phyloP scores from a whole-genome alignment of 176 grass and related monocot species.

The Zoysia japonica region DNA sequence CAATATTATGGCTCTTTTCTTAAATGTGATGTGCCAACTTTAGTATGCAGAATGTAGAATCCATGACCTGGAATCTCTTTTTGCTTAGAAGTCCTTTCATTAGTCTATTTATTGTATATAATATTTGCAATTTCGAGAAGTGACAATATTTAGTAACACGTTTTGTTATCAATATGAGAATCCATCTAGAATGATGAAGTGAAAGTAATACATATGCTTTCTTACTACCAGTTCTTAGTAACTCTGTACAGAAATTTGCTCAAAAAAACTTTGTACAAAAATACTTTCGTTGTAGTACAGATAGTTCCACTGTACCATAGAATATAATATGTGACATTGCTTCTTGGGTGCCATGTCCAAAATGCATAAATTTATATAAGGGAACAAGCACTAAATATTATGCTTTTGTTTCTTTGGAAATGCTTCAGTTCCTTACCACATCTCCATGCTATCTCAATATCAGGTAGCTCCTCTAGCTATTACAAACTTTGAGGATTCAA shows the following conservation, averaged over 20 bases:
- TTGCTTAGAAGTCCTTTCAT: not conserved
- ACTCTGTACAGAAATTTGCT: too few relatives aligned
- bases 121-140: not conserved
- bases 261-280: not conserved
- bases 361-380: not conserved
- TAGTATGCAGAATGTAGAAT: not conserved
- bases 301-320: not conserved
- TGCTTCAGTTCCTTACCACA: conserved; percentile 22
- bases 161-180: not conserved
- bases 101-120: not conserved
- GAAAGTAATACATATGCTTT: not conserved
- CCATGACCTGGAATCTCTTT: not conserved
- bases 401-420: conserved; percentile 23
- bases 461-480: conserved; percentile 89
- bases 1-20: conserved; percentile 28
- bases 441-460: conserved; percentile 37
- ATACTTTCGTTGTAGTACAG: not conserved
- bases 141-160: not conserved
- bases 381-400: not conserved
- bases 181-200: not conserved
- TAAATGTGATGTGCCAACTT: conserved; percentile 13
- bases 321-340: not conserved
- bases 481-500: conserved; percentile 81
- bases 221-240: not conserved
- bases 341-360: not conserved